These are phyloP conservation scores for Solanum raphanifolium DNA, from an alignment of 257 asterid species.

Conservation along the genomic window DNA sequence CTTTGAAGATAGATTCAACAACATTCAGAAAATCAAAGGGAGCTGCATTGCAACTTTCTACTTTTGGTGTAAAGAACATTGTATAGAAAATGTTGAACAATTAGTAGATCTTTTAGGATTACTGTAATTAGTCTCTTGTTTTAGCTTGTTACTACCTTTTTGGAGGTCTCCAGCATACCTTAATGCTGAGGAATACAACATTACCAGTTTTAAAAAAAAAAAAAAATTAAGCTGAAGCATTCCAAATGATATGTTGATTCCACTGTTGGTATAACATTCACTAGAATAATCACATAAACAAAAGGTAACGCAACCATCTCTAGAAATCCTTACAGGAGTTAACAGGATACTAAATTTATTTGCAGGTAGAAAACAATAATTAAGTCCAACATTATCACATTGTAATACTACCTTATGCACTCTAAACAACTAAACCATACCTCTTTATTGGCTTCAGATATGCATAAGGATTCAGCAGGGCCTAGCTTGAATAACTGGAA, in stretches of 20 bases:
- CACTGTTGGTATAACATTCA: background rate
- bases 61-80: too few species aligned
- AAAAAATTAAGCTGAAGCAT: background rate
- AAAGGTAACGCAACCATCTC: background rate
- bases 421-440: constrained; percentile 16
- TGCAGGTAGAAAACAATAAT: background rate
- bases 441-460: constrained; percentile 59
- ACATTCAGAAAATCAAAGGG: too few species aligned
- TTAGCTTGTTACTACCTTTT: too few species aligned
- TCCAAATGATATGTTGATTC: background rate
- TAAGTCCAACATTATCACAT: background rate
- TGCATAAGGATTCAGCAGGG: constrained; percentile 57
- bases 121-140: too few species aligned
- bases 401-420: background rate
- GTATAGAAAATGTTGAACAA: too few species aligned
- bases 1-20: too few species aligned
- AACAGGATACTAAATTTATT: background rate
- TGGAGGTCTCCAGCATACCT: too few species aligned
- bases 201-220: too few species aligned
- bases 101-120: too few species aligned
- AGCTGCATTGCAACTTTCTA: too few species aligned
- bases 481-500: constrained; percentile 80
- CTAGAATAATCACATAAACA: background rate
- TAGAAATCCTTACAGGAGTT: background rate
- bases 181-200: too few species aligned